Base-by-base conservation (phyloP, 2,329 filamentous ascomycete species). In the Exophiala viscosa region DNA sequence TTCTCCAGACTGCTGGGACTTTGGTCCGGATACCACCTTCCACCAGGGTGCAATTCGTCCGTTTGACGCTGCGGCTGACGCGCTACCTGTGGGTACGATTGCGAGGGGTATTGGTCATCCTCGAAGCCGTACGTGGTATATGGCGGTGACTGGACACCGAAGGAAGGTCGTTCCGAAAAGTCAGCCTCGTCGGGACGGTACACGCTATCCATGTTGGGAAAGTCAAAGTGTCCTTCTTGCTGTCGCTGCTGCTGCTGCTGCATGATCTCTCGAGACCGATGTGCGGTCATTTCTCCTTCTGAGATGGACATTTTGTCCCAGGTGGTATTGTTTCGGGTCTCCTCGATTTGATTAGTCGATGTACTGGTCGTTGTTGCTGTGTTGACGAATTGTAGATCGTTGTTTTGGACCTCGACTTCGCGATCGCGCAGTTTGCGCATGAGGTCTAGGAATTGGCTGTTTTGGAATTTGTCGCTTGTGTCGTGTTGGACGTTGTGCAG, bases 381-480 rank as follows among this genome's bases (percentile, higher is more conserved):
- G n/a, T n/a, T n/a, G n/a, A n/a, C n/a, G 56, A 80, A 77, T 41
- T 86, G 81, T 63, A 87, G 76, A 62, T 82, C 80, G 65, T 89
- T 85, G 36, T 85, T 87, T 59, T 88, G 78, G 34, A 93, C 83
- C 44, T 80, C 79, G 11, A 90, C 82, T 70, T 93, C 84, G 50
- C 80, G 76, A 64, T 88, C 83, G 46, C 86, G 80, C 49, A 93
- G 80, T 54, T 82, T 80, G 23, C 86, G 81, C 88, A 95, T 93
- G 41, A 95, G 73, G 3, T 80, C 76, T 1, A 92, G 71, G 64
- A 95, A 95, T 53, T 81, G 81, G 60, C 87, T 91, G 64, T 90
- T 82, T 62, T 84, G 82, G 68, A 93, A 93, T 65, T 92, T 92
- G 42, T 83, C 73, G 50, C 80, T 85, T 52, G 82, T 78, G 60